Evolutionary conservation across 2,329 filamentous ascomycete genomes (phyloP), one percentile per base, ranked within the genome.

Genomic region (Ophiostoma ips): DNA sequence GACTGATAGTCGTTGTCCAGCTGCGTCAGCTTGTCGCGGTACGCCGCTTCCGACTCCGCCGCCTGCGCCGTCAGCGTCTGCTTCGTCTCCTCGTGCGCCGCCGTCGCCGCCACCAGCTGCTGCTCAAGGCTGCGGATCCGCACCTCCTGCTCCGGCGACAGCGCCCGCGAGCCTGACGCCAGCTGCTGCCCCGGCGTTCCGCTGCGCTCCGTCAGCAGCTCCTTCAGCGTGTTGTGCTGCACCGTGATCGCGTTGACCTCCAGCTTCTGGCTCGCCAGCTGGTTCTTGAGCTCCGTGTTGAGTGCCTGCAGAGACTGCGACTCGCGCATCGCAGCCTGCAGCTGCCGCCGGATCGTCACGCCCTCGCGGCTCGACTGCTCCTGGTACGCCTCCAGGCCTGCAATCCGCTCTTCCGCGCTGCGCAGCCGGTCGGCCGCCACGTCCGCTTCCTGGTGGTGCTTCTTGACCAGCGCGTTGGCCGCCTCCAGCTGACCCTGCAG

Each of bases 1-100:
- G 92, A 95, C 65, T 95, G 88, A 63, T 98, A 95, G 64, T 98
- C 92, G 62, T 89, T 94, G 67, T 96, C 89, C 31, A 98, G 79
- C 62, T 95, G 89, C 52, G 87, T 79, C 48, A 98, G 75, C 65
- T 95, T 95, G 63, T 95, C 89, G 55, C 89, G 84, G 68, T 94
- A 96, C 44, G 85, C 78, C 50, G 80, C 76, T 63, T 94, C 90
- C n/a, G 87, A 83, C 60, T 94, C 87, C 58, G 92, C 84, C 53
- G 87, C 81, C 50, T 90, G 84, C 34, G 77, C 72, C 54, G 92
- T 86, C 56, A 88, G 87, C 3, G 75, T 75, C 51, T 79, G 70
- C 63, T 86, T 92, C 44, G 87, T 79, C 61, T 96, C 89, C 54
- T 95, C 87, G 55, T 95, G 88, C 1, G 85, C 79, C 60, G 85